These are phyloP conservation scores for Clonostachys byssicola DNA, from an alignment of 2,329 filamentous ascomycete genomes.

Conservation along the genomic window DNA sequence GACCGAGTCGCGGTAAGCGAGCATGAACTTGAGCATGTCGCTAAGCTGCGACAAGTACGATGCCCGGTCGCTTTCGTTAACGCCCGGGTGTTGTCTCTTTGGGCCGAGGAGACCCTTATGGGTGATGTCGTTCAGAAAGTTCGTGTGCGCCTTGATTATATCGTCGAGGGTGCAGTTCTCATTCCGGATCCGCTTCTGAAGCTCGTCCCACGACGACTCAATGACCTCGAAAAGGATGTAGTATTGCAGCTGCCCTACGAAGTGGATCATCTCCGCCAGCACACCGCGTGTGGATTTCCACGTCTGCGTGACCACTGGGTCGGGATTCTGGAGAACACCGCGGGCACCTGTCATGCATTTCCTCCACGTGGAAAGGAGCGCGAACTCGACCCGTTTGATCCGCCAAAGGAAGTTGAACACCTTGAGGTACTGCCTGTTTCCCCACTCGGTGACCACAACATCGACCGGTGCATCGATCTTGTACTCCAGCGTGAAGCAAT, in stretches of 20 bases:
- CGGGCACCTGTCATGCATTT: constrained; percentile 93
- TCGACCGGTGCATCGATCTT: constrained; percentile 96
- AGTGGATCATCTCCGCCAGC: constrained; percentile 97
- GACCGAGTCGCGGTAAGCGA: constrained; percentile 87
- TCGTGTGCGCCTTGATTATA: constrained; percentile 84
- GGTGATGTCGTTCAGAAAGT: constrained; percentile 90
- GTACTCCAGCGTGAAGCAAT: constrained; percentile 98
- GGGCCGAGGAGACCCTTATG: constrained; percentile 91
- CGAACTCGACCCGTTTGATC: constrained; percentile 96
- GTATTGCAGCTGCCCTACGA: constrained; percentile 94
- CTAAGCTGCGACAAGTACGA: constrained; percentile 88
- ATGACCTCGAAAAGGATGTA: constrained; percentile 99
- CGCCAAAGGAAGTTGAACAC: constrained; percentile 99
- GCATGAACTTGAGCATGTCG: constrained; percentile 90
- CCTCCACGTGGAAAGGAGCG: constrained; percentile 84
- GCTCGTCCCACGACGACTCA: constrained; percentile 88
- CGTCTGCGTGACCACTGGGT: constrained; percentile 64
- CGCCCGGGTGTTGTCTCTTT: constrained; percentile 32
- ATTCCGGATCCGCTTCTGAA: constrained; percentile 77
- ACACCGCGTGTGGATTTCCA: constrained; percentile 90
- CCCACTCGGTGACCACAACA: constrained; percentile 94
- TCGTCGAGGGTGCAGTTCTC: constrained; percentile 92
- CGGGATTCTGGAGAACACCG: constrained; percentile 78
- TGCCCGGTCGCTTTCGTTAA: constrained; percentile 60
- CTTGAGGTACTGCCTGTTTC: constrained; percentile 93